Percentiles rank a stretch among this genome's conserved stretches.
Evolutionary conservation across 2,329 filamentous ascomycete genomes (phyloP).

Genomic region (Sclerotinia nivalis): DNA sequence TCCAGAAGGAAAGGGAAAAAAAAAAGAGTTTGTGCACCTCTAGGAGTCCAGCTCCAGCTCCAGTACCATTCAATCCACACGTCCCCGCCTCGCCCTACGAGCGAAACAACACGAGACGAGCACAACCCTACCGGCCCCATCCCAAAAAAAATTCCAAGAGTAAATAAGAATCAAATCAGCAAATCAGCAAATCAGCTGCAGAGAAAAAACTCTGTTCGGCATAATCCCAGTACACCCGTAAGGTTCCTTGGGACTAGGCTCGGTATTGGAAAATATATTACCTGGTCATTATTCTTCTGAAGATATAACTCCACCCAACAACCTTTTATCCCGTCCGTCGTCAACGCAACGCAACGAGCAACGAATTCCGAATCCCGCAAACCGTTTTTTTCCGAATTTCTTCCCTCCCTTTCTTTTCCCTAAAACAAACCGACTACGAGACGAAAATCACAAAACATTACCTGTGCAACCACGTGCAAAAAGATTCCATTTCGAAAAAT

Average conservation of each 20-base stretch:
- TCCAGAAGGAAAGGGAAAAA: background rate
- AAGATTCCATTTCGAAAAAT: background rate
- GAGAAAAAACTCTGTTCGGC: background rate
- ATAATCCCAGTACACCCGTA: background rate
- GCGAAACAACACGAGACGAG: slow-evolving; percentile 3
- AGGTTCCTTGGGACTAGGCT: background rate
- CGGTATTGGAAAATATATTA: slow-evolving; percentile 1
- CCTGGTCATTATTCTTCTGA: slow-evolving; percentile 1
- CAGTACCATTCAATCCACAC: background rate
- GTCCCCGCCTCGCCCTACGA: slow-evolving; percentile 5
- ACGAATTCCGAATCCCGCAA: background rate
- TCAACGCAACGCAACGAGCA: background rate
- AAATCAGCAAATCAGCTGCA: background rate
- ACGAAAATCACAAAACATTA: background rate
- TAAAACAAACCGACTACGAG: background rate
- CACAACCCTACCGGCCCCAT: slow-evolving; percentile 2
- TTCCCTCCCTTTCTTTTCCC: background rate
- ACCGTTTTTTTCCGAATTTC: background rate
- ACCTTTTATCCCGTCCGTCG: background rate
- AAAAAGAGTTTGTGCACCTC: background rate
- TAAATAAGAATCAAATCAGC: background rate
- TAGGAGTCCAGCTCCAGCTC: background rate
- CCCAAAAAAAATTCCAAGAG: background rate
- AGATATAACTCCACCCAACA: slow-evolving; percentile 7
- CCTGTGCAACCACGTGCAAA: background rate